These are phyloP conservation scores for Peronospora destructor DNA, from an alignment of 352 stramenopile species.

Conservation along the genomic window DNA sequence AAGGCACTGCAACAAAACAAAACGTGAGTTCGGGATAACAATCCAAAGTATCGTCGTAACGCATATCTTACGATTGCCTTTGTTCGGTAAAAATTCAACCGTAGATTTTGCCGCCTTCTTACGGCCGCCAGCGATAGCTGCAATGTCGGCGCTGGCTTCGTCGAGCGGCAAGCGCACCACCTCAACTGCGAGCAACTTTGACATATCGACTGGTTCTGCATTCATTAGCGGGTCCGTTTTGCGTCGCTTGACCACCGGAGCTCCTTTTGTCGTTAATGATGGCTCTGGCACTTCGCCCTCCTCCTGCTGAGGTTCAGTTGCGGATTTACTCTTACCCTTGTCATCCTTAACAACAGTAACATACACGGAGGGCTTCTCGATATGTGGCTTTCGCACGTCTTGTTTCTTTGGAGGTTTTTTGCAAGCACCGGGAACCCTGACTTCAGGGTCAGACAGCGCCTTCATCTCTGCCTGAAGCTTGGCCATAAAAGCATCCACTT, in stretches of 20 bases:
- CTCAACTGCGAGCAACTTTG: slow-evolving; percentile 34
- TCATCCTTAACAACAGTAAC: slow-evolving; percentile 13
- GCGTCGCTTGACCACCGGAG: slow-evolving; percentile 34
- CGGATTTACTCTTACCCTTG: slow-evolving; percentile 7
- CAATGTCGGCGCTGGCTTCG: slow-evolving; percentile 50
- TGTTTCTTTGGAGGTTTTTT: slow-evolving; percentile 10
- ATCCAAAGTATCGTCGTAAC: background rate
- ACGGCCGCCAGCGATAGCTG: slow-evolving; percentile 37
- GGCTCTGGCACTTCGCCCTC: slow-evolving; percentile 26
- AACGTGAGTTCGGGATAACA: slow-evolving; percentile 5
- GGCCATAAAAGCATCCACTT: slow-evolving; percentile 38
- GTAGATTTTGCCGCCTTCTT: slow-evolving; percentile 26
- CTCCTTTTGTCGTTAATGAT: slow-evolving; percentile 4
- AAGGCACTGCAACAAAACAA: slow-evolving; percentile 27
- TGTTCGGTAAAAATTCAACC: slow-evolving; percentile 21
- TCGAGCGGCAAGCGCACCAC: slow-evolving; percentile 47
- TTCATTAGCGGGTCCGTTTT: slow-evolving; percentile 30
- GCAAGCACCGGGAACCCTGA: slow-evolving; percentile 9
- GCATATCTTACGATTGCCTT: slow-evolving; percentile 26
- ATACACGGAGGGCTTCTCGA: slow-evolving; percentile 5
- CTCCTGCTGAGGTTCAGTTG: slow-evolving; percentile 14
- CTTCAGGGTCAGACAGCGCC: slow-evolving; percentile 25
- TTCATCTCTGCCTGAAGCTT: slow-evolving; percentile 49
- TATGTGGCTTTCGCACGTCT: background rate
- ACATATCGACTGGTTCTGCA: slow-evolving; percentile 16